Evolutionary conservation across 306 rosid species (phyloP).

Genomic region (Dryas alaskensis): DNA sequence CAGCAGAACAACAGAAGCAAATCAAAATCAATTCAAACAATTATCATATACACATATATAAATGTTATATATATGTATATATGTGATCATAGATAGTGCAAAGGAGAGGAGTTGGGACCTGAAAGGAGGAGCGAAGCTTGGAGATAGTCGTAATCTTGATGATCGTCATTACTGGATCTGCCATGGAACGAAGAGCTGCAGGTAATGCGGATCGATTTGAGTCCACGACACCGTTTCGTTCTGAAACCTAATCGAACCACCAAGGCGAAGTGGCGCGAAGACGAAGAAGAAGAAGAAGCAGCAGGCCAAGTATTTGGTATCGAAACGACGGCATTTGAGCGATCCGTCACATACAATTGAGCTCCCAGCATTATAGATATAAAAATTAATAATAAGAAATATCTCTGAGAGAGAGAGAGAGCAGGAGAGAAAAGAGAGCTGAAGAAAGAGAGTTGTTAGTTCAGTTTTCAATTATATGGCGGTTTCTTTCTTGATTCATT

Average conservation of each 20-base stretch:
- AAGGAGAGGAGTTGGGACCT: conserved; percentile 41
- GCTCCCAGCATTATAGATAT: conserved; percentile 27
- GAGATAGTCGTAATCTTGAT: conserved; percentile 49
- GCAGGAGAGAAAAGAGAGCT: neutral
- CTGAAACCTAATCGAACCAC: conserved; percentile 31
- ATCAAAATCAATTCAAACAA: neutral
- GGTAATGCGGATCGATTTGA: conserved; percentile 47
- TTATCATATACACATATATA: neutral
- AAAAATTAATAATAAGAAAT: neutral
- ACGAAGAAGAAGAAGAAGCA: conserved; percentile 29
- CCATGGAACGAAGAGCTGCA: conserved; percentile 44
- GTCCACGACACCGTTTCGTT: conserved; percentile 29
- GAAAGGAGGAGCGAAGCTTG: conserved; percentile 88
- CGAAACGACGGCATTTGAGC: conserved; percentile 30
- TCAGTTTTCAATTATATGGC: neutral
- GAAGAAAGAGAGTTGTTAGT: neutral
- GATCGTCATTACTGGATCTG: conserved; percentile 48
- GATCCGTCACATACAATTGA: conserved; percentile 41
- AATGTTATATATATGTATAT: neutral
- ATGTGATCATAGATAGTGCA: neutral
- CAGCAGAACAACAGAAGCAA: neutral
- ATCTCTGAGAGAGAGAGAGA: neutral
- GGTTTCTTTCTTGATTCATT: conserved; percentile 16
- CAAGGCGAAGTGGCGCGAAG: conserved; percentile 14
- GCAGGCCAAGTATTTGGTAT: conserved; percentile 28